phyloP scores from a whole-genome alignment of 192 early-diverging fungal genomes.

The Chytriomyces confervae region DNA sequence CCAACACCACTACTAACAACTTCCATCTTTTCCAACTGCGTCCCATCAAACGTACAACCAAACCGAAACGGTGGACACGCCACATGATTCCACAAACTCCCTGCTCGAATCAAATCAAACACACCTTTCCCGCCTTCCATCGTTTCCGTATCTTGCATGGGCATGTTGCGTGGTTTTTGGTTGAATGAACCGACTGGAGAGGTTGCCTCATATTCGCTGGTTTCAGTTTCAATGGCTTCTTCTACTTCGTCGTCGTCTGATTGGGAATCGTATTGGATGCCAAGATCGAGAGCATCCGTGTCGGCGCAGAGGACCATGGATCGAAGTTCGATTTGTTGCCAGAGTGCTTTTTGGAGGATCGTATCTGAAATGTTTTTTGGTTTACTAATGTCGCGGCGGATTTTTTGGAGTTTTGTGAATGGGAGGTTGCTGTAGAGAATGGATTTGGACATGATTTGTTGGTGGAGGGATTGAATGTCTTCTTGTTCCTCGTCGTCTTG shows the following conservation, averaged over 20 bases:
- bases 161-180: constrained; percentile 22
- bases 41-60: background rate
- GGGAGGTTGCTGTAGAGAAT: constrained; percentile 27
- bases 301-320: constrained; percentile 13
- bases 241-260: no score
- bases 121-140: constrained; percentile 40
- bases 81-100: background rate
- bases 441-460: constrained; percentile 23
- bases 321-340: constrained; percentile 35
- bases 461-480: no score
- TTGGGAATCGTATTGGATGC: constrained; percentile 7
- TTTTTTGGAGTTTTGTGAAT: constrained; percentile 17
- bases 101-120: constrained; percentile 6
- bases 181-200: no score
- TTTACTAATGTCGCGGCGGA: constrained; percentile 14
- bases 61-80: constrained; percentile 6
- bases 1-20: no score
- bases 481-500: no score
- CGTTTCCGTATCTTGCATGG: constrained; percentile 42
- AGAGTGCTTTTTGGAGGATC: constrained; percentile 6
- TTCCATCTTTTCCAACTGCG: background rate
- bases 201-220: background rate
- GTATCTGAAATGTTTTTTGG: no score
- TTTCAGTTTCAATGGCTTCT: background rate
- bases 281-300: constrained; percentile 1